phyloP scores from a whole-genome alignment of 1,284 basidiomycete species.

The Tylopilus sp. region DNA sequence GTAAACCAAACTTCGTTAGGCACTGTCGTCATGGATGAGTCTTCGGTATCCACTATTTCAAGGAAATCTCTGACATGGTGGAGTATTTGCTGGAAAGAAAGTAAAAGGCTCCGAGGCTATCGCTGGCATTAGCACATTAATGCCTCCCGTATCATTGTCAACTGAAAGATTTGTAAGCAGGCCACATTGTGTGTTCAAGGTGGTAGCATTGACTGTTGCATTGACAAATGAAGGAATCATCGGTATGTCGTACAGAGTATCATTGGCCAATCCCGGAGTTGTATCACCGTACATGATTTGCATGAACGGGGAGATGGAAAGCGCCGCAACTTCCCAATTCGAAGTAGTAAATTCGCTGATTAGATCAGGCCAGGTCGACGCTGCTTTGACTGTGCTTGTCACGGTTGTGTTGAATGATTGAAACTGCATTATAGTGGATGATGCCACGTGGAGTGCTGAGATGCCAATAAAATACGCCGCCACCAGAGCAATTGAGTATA shows the following conservation, averaged over 20 bases:
- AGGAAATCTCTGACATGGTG: no score
- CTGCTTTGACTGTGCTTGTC: not conserved
- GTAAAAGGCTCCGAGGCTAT: not conserved
- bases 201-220: constrained; percentile 2
- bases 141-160: no score
- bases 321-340: not conserved
- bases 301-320: not conserved
- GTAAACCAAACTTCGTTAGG: no score
- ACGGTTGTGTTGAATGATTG: not conserved
- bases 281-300: not conserved
- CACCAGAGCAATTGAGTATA: not conserved
- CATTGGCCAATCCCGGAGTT: not conserved
- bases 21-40: no score
- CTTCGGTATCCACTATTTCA: no score
- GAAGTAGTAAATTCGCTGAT: not conserved
- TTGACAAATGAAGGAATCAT: not conserved
- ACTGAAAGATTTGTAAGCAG: not conserved
- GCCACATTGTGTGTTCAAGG: not conserved
- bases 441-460: not conserved
- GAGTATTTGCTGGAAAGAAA: no score
- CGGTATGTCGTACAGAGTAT: not conserved
- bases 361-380: not conserved
- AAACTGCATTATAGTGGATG: not conserved
- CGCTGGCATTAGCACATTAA: not conserved
- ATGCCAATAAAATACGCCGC: constrained; percentile 1